Evolutionary conservation across 345 rosid species (phyloP).

Genomic region (Citrus unshiu): DNA sequence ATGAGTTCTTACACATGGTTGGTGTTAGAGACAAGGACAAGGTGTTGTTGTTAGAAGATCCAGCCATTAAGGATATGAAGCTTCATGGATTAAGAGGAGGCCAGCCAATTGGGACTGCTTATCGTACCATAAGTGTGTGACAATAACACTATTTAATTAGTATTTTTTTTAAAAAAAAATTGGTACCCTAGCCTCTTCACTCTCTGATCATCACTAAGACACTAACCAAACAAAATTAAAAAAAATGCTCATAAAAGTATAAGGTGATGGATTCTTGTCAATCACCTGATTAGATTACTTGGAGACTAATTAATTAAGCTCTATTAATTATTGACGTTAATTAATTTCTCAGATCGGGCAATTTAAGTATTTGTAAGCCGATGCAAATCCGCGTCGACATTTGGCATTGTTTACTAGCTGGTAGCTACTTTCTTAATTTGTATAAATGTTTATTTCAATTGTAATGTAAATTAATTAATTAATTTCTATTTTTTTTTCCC

Average conservation of each 20-base stretch:
- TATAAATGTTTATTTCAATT: conserved; percentile 4
- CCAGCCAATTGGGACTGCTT: conserved; percentile 32
- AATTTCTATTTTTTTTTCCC: no score
- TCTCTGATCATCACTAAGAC: conserved; percentile 9
- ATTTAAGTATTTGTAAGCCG: conserved; percentile 25
- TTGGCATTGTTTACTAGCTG: neutral
- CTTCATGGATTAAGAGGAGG: conserved; percentile 40
- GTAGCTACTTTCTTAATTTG: neutral
- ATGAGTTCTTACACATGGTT: conserved; percentile 84
- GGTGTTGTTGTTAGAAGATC: conserved; percentile 76
- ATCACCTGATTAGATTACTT: neutral
- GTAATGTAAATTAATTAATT: neutral
- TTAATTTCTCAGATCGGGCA: conserved; percentile 1
- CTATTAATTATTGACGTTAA: neutral
- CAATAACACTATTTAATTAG: neutral
- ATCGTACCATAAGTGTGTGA: conserved; percentile 48
- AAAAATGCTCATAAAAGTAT: neutral
- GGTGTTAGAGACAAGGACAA: conserved; percentile 89
- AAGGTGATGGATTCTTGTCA: neutral
- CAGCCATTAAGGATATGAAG: conserved; percentile 75
- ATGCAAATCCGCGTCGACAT: conserved; percentile 30
- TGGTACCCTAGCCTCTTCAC: neutral
- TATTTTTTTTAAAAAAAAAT: neutral
- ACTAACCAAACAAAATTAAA: neutral
- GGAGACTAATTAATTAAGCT: neutral